Evolutionary conservation across 148 eudicot genomes (phyloP).

Genomic region (Rheum nobile): DNA sequence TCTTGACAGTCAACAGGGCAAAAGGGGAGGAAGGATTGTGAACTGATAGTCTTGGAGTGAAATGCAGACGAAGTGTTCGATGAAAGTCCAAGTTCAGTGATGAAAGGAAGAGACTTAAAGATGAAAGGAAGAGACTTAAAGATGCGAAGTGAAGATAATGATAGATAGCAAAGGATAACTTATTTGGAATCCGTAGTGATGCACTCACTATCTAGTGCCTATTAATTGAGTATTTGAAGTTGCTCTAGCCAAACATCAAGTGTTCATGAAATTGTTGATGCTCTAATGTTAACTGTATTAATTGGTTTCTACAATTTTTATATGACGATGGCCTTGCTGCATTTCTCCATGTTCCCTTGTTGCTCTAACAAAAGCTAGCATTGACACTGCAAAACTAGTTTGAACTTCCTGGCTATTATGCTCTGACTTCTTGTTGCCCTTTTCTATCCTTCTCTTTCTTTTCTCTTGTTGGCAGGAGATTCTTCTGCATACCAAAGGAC

Average conservation of each 20-base stretch:
- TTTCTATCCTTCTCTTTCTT: background rate
- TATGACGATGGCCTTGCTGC: background rate
- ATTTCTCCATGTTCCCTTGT: background rate
- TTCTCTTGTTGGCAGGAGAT: background rate
- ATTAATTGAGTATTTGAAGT: background rate
- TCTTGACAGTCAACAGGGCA: no score
- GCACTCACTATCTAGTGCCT: background rate
- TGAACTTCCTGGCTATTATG: no score
- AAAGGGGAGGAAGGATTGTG: no score
- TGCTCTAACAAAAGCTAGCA: background rate
- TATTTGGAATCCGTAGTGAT: background rate
- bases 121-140: background rate
- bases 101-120: background rate
- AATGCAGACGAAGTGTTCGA: no score
- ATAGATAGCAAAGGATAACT: background rate
- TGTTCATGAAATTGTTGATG: background rate
- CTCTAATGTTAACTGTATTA: background rate
- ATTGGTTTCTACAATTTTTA: background rate
- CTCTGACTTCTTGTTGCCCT: background rate
- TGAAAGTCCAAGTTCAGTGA: no score
- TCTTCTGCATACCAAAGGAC: conserved; percentile 8
- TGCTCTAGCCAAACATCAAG: background rate
- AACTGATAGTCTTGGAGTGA: no score
- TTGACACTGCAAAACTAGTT: background rate
- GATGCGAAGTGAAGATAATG: background rate